Evolutionary conservation across 2,329 filamentous ascomycete species (phyloP).

Genomic region (Penicillium olsonii): DNA sequence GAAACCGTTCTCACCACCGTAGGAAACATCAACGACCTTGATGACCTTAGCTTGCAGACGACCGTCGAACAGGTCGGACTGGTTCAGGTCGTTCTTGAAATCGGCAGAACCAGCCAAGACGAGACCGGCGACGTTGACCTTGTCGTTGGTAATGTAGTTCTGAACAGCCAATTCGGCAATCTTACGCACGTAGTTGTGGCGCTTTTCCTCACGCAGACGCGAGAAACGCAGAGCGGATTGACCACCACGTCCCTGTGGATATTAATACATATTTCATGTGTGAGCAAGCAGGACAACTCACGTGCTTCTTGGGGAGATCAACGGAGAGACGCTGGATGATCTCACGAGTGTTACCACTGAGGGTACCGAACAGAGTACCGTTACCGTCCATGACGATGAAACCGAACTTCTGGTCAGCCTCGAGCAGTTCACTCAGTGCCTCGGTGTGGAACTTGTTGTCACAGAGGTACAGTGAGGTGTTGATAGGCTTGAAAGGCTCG

Average conservation of each 20-base stretch:
- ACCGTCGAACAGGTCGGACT: conserved; percentile 94
- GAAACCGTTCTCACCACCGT: conserved; percentile 98
- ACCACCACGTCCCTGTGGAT: conserved; percentile 78
- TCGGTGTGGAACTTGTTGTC: conserved; percentile 99
- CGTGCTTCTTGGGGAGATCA: conserved; percentile 98
- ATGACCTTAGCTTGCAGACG: conserved; percentile 94
- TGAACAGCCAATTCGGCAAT: conserved; percentile 97
- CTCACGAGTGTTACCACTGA: conserved; percentile 96
- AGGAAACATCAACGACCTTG: conserved; percentile 98
- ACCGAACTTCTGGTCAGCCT: conserved; percentile 98
- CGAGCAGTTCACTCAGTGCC: conserved; percentile 91
- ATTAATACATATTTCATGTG: neutral
- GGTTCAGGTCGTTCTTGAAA: conserved; percentile 99
- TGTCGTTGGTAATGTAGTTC: conserved; percentile 98
- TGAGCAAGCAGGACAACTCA: conserved; percentile 11
- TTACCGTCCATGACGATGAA: conserved; percentile 99
- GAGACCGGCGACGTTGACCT: conserved; percentile 94
- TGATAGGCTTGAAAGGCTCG: conserved; percentile 99
- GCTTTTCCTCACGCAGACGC: conserved; percentile 98
- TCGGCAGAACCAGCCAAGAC: conserved; percentile 96
- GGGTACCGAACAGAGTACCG: conserved; percentile 91
- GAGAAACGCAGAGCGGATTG: conserved; percentile 99
- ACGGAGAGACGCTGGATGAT: conserved; percentile 97
- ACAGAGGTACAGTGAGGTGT: conserved; percentile 97
- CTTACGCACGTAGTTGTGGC: conserved; percentile 99